These are phyloP conservation scores for Brassica nigra DNA, from an alignment of 345 rosid genomes.

Conservation along the genomic window DNA sequence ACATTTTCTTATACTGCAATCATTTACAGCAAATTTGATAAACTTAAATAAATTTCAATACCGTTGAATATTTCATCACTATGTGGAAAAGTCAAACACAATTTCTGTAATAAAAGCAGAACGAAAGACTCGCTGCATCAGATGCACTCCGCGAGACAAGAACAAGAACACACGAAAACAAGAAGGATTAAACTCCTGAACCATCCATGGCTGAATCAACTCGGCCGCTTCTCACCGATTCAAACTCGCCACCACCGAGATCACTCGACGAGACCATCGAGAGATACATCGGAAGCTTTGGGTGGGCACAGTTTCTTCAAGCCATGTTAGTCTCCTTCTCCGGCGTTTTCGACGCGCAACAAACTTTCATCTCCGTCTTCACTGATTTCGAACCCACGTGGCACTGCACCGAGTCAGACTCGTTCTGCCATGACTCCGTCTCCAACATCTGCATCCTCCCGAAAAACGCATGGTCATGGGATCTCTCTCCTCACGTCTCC, in stretches of 20 bases:
- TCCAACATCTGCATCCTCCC: slow-evolving; percentile 49
- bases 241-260: slow-evolving; percentile 23
- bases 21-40: too few relatives aligned
- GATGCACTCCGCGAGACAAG: neutral
- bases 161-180: neutral
- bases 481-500: slow-evolving; percentile 38
- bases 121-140: neutral
- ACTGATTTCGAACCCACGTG: slow-evolving; percentile 58
- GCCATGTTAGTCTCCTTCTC: slow-evolving; percentile 56
- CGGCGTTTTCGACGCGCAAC: slow-evolving; percentile 64
- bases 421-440: slow-evolving; percentile 29
- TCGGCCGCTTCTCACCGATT: slow-evolving; percentile 31
- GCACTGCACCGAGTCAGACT: slow-evolving; percentile 47
- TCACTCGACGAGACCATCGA: slow-evolving; percentile 41
- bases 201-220: slow-evolving; percentile 34
- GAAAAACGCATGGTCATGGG: slow-evolving; percentile 55
- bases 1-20: too few relatives aligned
- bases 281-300: slow-evolving; percentile 33
- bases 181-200: neutral
- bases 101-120: neutral
- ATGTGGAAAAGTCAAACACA: neutral
- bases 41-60: too few relatives aligned
- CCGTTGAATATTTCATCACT: neutral
- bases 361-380: slow-evolving; percentile 61
- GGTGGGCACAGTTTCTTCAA: slow-evolving; percentile 52